Conservation (phyloP, 2,329 filamentous ascomycete genomes). For the Epicoccum nigrum region DNA sequence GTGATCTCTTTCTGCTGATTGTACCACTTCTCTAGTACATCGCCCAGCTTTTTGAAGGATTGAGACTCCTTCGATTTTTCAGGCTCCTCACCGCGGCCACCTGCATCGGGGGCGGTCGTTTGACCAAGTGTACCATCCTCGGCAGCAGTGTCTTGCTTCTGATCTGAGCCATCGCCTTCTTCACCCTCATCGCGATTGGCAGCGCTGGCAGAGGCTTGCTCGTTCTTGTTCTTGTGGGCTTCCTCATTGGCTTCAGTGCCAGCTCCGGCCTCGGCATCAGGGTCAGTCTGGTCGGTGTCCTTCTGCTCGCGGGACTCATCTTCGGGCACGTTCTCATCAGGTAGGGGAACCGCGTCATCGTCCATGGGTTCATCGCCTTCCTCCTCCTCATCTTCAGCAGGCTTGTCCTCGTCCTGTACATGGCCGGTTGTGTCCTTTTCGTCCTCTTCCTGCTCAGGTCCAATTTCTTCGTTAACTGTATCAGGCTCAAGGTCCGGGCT, state of each 20-base stretch:
- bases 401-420: constrained; percentile 49
- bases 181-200: constrained; percentile 69
- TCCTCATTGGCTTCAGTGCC: constrained; percentile 69
- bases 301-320: constrained; percentile 54
- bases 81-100: constrained; percentile 45
- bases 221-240: constrained; percentile 61
- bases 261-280: constrained; percentile 65
- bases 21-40: constrained; percentile 92
- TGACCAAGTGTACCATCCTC: constrained; percentile 62
- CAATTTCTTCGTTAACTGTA: constrained; percentile 42
- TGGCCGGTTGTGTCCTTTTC: constrained; percentile 45
- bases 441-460: constrained; percentile 42
- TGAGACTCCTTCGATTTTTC: constrained; percentile 60
- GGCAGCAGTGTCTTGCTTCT: constrained; percentile 68
- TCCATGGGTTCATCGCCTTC: constrained; percentile 56
- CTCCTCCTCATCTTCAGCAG: constrained; percentile 54
- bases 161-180: constrained; percentile 67
- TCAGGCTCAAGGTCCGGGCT: constrained; percentile 43
- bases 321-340: constrained; percentile 60
- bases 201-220: constrained; percentile 62
- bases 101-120: constrained; percentile 43
- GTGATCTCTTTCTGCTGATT: constrained; percentile 82
- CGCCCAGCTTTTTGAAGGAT: constrained; percentile 92
- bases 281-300: constrained; percentile 57
- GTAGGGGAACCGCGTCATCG: constrained; percentile 44